Evolutionary conservation across 2,329 filamentous ascomycete species (phyloP), one percentile per base, ranked within the genome.

Genomic region (Tolypocladium amazonense): DNA sequence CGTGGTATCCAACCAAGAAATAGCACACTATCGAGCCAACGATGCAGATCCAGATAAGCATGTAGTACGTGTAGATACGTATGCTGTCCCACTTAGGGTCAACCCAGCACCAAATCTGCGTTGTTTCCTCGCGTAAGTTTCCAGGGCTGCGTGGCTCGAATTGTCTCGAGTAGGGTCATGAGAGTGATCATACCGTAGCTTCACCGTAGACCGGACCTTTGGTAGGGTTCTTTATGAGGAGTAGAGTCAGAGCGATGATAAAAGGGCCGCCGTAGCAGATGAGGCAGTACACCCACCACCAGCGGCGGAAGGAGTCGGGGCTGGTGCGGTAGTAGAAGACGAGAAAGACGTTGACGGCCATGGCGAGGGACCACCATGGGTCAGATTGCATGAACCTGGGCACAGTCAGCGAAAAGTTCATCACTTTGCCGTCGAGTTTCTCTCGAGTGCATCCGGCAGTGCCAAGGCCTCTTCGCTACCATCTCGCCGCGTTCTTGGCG

Each of bases 331-430:
- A 80, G 72, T 84, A 85, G 69, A 85, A 85, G 61, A 85, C 82
- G 57, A 92, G 79, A 66, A 88, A 89, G 62, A 93, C 89, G 67
- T 93, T 94, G 68, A 88, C 79, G 3, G 89, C 88, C 89, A 94
- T 93, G 63, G 88, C 88, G 58, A 92, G 82, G 0, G 88, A 89
- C 88, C 87, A 92, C 75, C 88, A 81, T 0, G 87, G 85, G 72
- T 90, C 88, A 6, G 87, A 88, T 64, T 88, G 86, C 83, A 89
- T 88, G 71, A 90, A 91, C 84, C 86, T 90, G 63, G 12, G 53
- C 25, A 12, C 38, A 38, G 15, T 39, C 59, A 66, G 81, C 78
- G 77, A 80, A 66, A 80, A 77, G 60, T 83, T n/a, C 4, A 45
- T n/a, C 9, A 5, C 20, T 15, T 23, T 54, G 30, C 20, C 20